Evolutionary conservation across 164 flowering plant species (phyloP), one percentile per base, ranked within the genome.

Genomic region (Hamamelis virginiana): DNA sequence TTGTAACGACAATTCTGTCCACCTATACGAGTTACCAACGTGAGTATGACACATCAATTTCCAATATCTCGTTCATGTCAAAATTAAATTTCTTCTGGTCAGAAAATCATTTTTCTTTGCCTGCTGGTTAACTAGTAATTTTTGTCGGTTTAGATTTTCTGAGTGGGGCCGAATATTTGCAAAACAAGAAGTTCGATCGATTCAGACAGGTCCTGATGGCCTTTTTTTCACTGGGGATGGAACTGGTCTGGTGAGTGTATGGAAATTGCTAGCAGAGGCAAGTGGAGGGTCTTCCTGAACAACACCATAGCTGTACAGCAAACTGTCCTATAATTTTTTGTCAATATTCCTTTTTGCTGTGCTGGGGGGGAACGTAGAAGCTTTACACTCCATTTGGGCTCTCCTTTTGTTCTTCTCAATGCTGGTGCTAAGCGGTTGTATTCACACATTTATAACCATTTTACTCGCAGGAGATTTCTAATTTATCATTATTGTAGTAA

Each of bases 11-110:
- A 83, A 80, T 56, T 55, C 77, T 61, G 82, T 89, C 12, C 83
- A 74, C 22, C 66, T 91, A 10, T 91, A 83, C 62, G 90, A 87
- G 9, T 75, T 91, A 43, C 86, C 88, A 27, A 64, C 81, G 83
- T 82, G 57, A 80, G 82, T 79, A 21, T 44, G 23, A 5, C 48
- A 0, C 23, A 0, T n/a, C 11, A 23, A 57, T 4, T 14, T 27
- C 44, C 21, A 14, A 2, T 28, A 9, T 59, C 19, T 16, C 11
- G 14, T 1, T 15, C 15, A 27, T 27, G 13, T 59, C 33, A 25
- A 58, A 41, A 12, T 25, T 10, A 0, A 21, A 26, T 58, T 25
- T 58, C 3, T 53, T 19, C 5, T 38, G 63, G 45, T 2, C 2
- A 2, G 41, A 33, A 2, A 6, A 33, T n/a, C n/a, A 33, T 33